Conservation (phyloP, 768 basidiomycete species). For the Lanmaoa pseudosensibilis region DNA sequence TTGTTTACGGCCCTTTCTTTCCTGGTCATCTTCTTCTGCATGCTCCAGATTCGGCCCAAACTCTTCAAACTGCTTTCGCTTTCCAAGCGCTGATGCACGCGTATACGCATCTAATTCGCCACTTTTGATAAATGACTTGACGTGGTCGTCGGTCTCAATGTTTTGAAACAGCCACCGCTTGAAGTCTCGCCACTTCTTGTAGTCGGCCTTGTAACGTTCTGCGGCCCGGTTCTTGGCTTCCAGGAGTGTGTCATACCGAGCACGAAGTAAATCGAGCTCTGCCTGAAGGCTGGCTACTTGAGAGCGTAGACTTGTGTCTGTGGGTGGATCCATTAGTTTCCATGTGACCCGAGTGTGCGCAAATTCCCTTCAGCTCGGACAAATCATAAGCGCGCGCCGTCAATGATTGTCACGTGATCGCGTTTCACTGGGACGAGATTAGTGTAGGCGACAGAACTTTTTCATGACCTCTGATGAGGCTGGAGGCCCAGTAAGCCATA, state of each 20-base stretch:
- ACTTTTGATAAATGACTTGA: constrained; percentile 26
- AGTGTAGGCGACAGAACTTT: too few relatives aligned
- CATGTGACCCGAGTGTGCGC: not conserved
- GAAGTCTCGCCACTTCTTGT: constrained; percentile 50
- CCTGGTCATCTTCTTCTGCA: constrained; percentile 5
- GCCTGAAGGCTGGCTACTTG: constrained; percentile 25
- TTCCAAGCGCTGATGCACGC: constrained; percentile 25
- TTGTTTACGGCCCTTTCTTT: constrained; percentile 1
- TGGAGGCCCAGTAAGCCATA: too few relatives aligned
- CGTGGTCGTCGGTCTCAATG: constrained; percentile 30
- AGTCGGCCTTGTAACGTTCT: constrained; percentile 50
- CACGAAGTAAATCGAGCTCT: constrained; percentile 39
- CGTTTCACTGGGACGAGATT: too few relatives aligned
- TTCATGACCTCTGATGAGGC: too few relatives aligned
- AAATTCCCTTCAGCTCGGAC: not conserved
- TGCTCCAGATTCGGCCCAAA: constrained; percentile 14
- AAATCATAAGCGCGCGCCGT: not conserved
- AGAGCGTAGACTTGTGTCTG: constrained; percentile 5
- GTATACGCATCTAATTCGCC: constrained; percentile 31
- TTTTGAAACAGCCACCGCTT: constrained; percentile 44
- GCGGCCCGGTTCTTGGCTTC: constrained; percentile 46
- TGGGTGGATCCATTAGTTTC: constrained; percentile 2
- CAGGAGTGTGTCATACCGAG: constrained; percentile 46
- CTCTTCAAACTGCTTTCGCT: constrained; percentile 29
- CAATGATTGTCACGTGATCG: constrained; percentile 25